A percentile compares a stretch with the other conserved stretches of the same genome.
phyloP scores from a whole-genome alignment of 2,329 filamentous ascomycete species.

The Fusarium sp. region DNA sequence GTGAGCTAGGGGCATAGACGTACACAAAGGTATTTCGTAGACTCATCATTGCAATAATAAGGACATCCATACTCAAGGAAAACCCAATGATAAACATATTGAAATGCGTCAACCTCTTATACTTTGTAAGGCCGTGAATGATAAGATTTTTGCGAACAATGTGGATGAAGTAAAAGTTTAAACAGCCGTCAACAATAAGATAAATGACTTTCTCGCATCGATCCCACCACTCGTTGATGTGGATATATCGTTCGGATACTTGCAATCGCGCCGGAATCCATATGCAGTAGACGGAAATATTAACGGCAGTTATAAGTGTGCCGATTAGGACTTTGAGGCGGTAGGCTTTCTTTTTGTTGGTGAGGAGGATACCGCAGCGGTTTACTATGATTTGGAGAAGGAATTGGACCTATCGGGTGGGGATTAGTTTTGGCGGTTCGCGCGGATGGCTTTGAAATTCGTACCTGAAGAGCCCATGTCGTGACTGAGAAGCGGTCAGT shows the following conservation, averaged over 20 bases:
- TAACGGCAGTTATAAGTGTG: conserved; percentile 42
- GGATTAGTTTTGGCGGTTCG: not conserved
- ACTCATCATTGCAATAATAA: conserved; percentile 47
- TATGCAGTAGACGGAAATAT: conserved; percentile 45
- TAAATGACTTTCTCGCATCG: conserved; percentile 47
- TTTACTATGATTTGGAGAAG: conserved; percentile 47
- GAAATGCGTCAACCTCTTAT: conserved; percentile 42
- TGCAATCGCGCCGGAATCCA: conserved; percentile 45
- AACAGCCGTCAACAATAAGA: conserved; percentile 40
- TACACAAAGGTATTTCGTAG: conserved; percentile 46
- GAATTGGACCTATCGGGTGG: conserved; percentile 30
- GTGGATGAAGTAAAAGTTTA: conserved; percentile 45
- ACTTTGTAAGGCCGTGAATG: conserved; percentile 40
- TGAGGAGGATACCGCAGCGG: conserved; percentile 41
- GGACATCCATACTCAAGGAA: conserved; percentile 44
- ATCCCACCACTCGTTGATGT: conserved; percentile 45
- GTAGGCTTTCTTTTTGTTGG: conserved; percentile 30
- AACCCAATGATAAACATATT: conserved; percentile 48
- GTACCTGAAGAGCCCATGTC: conserved; percentile 45
- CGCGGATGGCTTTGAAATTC: not conserved
- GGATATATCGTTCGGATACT: conserved; percentile 40
- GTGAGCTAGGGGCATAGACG: not conserved
- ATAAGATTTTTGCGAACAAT: conserved; percentile 42
- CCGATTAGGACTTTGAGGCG: conserved; percentile 38
- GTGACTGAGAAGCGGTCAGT: conserved; percentile 37